Percentiles rank a stretch among this genome's conserved stretches.
Conservation (phyloP, 2,329 filamentous ascomycete species). For the Dothistroma septosporum region DNA sequence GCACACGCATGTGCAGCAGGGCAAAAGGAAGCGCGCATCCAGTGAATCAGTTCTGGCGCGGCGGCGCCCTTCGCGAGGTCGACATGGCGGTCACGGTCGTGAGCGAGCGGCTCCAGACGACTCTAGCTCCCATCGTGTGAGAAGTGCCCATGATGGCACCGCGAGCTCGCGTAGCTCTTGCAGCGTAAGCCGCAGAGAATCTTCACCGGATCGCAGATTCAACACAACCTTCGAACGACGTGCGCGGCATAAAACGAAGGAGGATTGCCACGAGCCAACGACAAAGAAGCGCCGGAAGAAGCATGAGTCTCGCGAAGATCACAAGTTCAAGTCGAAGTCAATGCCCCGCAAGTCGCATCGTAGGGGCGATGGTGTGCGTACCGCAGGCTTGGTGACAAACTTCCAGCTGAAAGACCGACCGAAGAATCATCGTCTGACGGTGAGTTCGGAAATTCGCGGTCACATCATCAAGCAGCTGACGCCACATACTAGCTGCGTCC, state of each 20-base stretch:
- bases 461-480: neutral
- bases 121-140: constrained; percentile 15
- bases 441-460: constrained; percentile 25
- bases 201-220: constrained; percentile 3
- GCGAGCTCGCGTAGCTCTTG: constrained; percentile 9
- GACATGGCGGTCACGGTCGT: constrained; percentile 2
- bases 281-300: constrained; percentile 33
- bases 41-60: constrained; percentile 32
- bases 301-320: constrained; percentile 15
- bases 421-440: constrained; percentile 44
- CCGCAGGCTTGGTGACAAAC: constrained; percentile 38
- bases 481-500: constrained; percentile 37
- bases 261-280: constrained; percentile 44
- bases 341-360: constrained; percentile 36
- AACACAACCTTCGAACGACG: constrained; percentile 39
- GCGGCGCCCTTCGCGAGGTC: neutral
- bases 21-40: constrained; percentile 33
- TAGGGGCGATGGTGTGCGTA: constrained; percentile 36
- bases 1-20: constrained; percentile 21
- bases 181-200: neutral
- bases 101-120: constrained; percentile 5
- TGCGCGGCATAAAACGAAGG: constrained; percentile 45
- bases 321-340: constrained; percentile 17
- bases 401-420: constrained; percentile 46
- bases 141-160: constrained; percentile 4